Percentiles rank a stretch among this genome's conserved stretches.
Conservation (phyloP, 352 stramenopile species). For the Phytophthora macrochlamydospora region DNA sequence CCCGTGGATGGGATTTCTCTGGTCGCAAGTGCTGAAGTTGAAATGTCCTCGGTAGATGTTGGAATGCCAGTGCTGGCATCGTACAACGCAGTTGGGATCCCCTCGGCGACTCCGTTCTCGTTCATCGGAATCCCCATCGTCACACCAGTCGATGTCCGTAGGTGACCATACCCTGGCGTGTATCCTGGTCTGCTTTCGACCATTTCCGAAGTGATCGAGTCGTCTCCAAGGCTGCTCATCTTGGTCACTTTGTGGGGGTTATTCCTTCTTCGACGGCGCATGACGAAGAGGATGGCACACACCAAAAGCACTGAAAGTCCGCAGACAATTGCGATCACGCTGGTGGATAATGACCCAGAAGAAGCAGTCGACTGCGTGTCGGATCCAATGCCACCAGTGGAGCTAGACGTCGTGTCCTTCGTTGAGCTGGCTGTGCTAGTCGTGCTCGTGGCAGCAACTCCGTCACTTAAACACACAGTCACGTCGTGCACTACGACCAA, state of each 20-base stretch:
- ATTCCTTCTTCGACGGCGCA: constrained; percentile 19
- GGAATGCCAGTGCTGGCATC: constrained; percentile 16
- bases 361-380: neutral
- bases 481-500: constrained; percentile 28
- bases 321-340: constrained; percentile 27
- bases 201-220: constrained; percentile 10
- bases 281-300: constrained; percentile 13
- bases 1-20: constrained; percentile 5
- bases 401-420: constrained; percentile 11
- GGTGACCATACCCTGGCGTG: constrained; percentile 8
- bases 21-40: constrained; percentile 7
- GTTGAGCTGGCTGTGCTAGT: constrained; percentile 1
- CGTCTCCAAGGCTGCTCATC: constrained; percentile 14
- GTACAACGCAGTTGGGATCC: constrained; percentile 11
- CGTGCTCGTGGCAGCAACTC: constrained; percentile 9
- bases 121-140: constrained; percentile 29
- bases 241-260: constrained; percentile 15
- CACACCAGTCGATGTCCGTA: constrained; percentile 24
- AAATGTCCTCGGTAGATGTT: constrained; percentile 1
- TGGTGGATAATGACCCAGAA: constrained; percentile 16
- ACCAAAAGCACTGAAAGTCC: constrained; percentile 20
- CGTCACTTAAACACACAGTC: constrained; percentile 28
- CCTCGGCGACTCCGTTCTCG: constrained; percentile 19
- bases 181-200: constrained; percentile 1
- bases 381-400: constrained; percentile 9